Conservation (phyloP, 1,284 basidiomycete genomes). For the Microbotryum saponariae region DNA sequence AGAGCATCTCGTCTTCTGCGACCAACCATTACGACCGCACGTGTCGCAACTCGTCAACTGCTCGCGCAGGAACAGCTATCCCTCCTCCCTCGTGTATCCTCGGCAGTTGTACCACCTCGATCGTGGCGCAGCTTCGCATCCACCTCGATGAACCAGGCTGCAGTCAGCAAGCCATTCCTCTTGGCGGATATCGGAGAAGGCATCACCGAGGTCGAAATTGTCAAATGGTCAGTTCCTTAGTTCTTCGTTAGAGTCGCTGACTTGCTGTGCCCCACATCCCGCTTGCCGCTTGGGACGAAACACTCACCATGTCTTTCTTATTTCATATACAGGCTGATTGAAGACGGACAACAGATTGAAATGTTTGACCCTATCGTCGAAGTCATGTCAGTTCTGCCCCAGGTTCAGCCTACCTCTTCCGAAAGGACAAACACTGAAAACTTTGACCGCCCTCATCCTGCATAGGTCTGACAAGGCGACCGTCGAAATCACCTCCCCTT, state of each 20-base stretch:
- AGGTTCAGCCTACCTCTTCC: not conserved
- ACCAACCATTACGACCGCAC: too few species aligned
- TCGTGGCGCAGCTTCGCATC: not conserved
- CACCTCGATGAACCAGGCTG: not conserved
- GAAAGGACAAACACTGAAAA: not conserved
- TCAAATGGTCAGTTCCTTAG: conserved; percentile 62
- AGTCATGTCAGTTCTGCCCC: conserved; percentile 45
- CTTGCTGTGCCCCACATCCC: not conserved
- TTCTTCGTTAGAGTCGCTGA: too few species aligned
- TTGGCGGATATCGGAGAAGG: conserved; percentile 93
- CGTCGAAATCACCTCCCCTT: conserved; percentile 87
- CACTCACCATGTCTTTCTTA: not conserved
- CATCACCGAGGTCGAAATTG: conserved; percentile 75
- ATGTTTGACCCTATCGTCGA: conserved; percentile 84
- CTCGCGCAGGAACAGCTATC: too few species aligned
- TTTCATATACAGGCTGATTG: conserved; percentile 9
- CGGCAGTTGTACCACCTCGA: too few species aligned
- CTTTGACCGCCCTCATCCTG: not conserved
- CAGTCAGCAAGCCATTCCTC: conserved; percentile 52
- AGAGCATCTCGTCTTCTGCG: too few species aligned
- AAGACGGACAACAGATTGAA: conserved; percentile 57
- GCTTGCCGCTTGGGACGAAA: not conserved
- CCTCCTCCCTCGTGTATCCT: too few species aligned
- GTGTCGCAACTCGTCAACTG: too few species aligned
- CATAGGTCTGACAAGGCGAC: conserved; percentile 73